Conservation (phyloP, 192 early-diverging fungal genomes). For the Spizellomyces punctatus region DNA sequence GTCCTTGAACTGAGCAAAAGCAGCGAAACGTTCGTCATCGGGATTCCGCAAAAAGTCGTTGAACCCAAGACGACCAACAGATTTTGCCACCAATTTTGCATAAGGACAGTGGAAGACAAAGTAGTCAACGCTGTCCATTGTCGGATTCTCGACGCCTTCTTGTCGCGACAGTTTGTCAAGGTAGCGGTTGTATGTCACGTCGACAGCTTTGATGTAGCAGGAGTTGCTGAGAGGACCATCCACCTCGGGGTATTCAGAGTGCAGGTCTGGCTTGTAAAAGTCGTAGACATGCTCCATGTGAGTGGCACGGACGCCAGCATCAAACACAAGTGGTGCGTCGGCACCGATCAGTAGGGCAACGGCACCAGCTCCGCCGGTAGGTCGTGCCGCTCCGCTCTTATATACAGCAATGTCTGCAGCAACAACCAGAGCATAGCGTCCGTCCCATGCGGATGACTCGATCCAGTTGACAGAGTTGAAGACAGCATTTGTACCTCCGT, state of each 20-base stretch:
- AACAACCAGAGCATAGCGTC: constrained; percentile 67
- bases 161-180: constrained; percentile 63
- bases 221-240: constrained; percentile 93
- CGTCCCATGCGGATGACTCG: constrained; percentile 92
- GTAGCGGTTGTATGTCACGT: constrained; percentile 85
- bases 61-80: constrained; percentile 85
- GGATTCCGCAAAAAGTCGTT: constrained; percentile 89
- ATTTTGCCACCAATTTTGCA: constrained; percentile 96
- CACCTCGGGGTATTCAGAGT: constrained; percentile 95
- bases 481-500: constrained; percentile 94
- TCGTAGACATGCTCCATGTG: constrained; percentile 98
- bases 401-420: constrained; percentile 98
- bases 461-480: constrained; percentile 99
- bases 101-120: constrained; percentile 95
- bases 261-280: constrained; percentile 99
- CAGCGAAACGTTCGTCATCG: constrained; percentile 48
- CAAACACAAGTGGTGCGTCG: constrained; percentile 92
- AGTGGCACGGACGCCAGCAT: constrained; percentile 82
- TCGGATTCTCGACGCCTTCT: constrained; percentile 42
- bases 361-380: constrained; percentile 91
- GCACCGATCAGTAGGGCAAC: constrained; percentile 91
- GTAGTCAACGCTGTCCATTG: constrained; percentile 73
- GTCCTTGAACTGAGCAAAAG: constrained; percentile 54
- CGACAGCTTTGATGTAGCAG: constrained; percentile 91
- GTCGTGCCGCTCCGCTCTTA: constrained; percentile 85